phyloP scores from a whole-genome alignment of 768 basidiomycete species.

The Rhodotorula diobovata region DNA sequence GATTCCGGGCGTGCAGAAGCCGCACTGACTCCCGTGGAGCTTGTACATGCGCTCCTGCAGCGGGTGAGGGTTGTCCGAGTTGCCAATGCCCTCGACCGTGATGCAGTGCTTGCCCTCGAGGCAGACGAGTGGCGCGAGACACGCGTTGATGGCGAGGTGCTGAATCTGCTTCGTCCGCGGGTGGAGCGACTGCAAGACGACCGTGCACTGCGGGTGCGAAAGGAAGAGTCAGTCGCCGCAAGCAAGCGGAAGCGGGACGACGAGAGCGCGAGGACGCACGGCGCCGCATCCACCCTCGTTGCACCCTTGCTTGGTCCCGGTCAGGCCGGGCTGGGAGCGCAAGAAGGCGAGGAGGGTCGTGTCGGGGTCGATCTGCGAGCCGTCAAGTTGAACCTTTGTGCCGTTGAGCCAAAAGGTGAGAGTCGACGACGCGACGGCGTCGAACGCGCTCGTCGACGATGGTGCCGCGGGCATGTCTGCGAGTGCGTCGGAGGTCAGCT shows the following conservation, averaged over 20 bases:
- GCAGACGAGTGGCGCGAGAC: slow-evolving; percentile 40
- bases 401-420: slow-evolving; percentile 33
- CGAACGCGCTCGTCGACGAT: neutral
- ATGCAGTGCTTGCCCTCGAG: slow-evolving; percentile 43
- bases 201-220: neutral
- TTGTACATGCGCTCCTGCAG: slow-evolving; percentile 39
- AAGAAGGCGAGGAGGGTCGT: slow-evolving; percentile 41
- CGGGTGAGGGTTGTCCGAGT: slow-evolving; percentile 41
- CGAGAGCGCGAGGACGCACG: neutral
- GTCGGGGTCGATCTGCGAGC: slow-evolving; percentile 33
- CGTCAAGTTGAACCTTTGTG: neutral
- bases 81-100: slow-evolving; percentile 42
- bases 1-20: slow-evolving; percentile 41
- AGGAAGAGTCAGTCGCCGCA: neutral
- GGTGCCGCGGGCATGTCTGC: slow-evolving; percentile 3
- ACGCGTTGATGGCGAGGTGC: slow-evolving; percentile 42
- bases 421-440: slow-evolving; percentile 14
- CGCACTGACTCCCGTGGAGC: slow-evolving; percentile 31
- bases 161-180: slow-evolving; percentile 2
- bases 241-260: too few species aligned
- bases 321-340: slow-evolving; percentile 39
- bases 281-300: slow-evolving; percentile 43
- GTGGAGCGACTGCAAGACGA: slow-evolving; percentile 16
- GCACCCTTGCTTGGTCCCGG: slow-evolving; percentile 42
- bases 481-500: neutral